Base-by-base conservation (phyloP, 2,329 filamentous ascomycete genomes). In the Claviceps capensis region DNA sequence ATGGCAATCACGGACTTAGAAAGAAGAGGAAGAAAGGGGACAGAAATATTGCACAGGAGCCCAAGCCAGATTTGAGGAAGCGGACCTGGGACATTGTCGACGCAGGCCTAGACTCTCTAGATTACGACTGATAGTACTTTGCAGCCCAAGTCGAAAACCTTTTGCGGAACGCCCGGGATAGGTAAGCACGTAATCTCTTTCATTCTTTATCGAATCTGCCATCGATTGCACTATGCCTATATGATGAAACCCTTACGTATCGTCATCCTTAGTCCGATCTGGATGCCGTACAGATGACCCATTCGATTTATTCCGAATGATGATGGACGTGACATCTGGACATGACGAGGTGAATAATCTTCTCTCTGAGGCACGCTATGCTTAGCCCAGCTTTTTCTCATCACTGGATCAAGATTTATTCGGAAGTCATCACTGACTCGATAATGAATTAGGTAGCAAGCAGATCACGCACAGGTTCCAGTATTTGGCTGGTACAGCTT, bases 261-360 rank as follows among this genome's bases (percentile, higher is more conserved):
- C 85, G 87, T 94, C 88, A 94, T 95, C 88, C 88, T 94, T 94
- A 94, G 87, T 75, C 88, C 78, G 83, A 94, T 68, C 63, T 55
- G 56, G 58, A 57, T 57, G 59, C 56, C 56, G 57, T 61, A 56
- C 56, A 59, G 55, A 69, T 48, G 67, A 69, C 54, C 60, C 59
- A 66, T 59, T 51, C 59, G 60, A 56, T 57, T 44, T 52, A 50
- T 49, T 58, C 63, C 60, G 37, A 38, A 42, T 53, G 51, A 58
- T 55, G 68, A 69, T 57, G 58, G 54, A 56, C 62, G 57, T 53
- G 56, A 57, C 62, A 62, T 60, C 57, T 54, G 60, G 66, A 66
- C 59, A 66, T 75, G 74, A 71, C 70, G 74, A 76, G 64, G 64
- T 61, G 59, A 57, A 61, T 75, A 76, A 76, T 76, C 74, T 76